These are phyloP conservation scores for Serendipita sp. DNA, from an alignment of 768 basidiomycete species.

Conservation along the genomic window DNA sequence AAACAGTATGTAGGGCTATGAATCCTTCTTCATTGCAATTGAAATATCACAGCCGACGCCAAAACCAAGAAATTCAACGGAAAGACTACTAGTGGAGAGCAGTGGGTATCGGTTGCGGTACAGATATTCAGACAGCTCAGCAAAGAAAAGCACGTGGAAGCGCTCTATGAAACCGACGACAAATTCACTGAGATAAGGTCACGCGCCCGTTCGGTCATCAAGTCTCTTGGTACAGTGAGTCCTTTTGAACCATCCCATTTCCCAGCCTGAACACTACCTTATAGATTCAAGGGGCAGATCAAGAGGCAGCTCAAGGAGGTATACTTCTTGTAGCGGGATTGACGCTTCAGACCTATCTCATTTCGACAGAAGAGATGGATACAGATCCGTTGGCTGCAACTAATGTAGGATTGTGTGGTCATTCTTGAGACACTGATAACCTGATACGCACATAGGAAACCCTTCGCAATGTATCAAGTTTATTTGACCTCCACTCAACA, in stretches of 20 bases:
- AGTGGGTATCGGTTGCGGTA: neutral
- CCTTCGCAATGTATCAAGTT: constrained; percentile 14
- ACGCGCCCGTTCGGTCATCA: constrained; percentile 24
- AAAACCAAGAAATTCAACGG: neutral
- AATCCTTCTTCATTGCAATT: neutral
- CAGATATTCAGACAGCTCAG: neutral
- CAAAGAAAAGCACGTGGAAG: neutral
- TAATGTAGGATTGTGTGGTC: neutral
- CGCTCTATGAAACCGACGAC: constrained; percentile 36
- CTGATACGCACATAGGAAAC: constrained; percentile 12
- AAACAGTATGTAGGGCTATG: neutral
- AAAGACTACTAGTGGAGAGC: neutral
- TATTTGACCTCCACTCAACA: constrained; percentile 8
- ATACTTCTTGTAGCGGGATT: constrained; percentile 55
- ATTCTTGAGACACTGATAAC: too few relatives aligned
- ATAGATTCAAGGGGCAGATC: constrained; percentile 15
- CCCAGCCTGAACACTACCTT: constrained; percentile 21
- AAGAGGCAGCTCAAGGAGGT: constrained; percentile 35
- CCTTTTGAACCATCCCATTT: neutral
- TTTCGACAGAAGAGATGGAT: constrained; percentile 31
- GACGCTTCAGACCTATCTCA: constrained; percentile 56
- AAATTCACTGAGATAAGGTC: constrained; percentile 32
- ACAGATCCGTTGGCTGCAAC: neutral
- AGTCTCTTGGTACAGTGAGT: constrained; percentile 16
- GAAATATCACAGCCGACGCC: neutral